Conservation (phyloP, 177 flowering plant genomes). For the Vitis hybrid region DNA sequence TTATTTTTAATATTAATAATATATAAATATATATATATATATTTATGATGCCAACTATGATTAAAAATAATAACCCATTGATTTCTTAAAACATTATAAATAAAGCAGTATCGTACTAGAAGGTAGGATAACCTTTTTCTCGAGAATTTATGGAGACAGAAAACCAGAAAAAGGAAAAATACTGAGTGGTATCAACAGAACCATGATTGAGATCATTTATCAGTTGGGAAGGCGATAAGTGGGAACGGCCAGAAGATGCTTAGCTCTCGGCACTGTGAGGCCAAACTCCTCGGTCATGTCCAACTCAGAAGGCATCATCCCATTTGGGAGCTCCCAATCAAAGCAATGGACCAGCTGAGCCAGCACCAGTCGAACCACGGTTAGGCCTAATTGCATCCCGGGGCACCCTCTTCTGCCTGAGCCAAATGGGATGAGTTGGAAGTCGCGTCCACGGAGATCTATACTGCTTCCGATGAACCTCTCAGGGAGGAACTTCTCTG, state of each 20-base stretch:
- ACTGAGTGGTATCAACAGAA: too few species aligned
- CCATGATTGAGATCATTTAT: too few species aligned
- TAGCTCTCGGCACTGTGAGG: constrained; percentile 21
- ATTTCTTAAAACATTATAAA: too few species aligned
- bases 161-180: too few species aligned
- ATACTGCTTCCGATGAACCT: constrained; percentile 24
- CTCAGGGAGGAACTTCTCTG: constrained; percentile 34
- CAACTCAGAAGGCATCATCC: constrained; percentile 21
- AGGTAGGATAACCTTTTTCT: too few species aligned
- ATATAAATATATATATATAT: too few species aligned
- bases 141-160: too few species aligned
- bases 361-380: constrained; percentile 17
- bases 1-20: too few species aligned
- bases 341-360: constrained; percentile 36
- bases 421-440: constrained; percentile 35
- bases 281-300: constrained; percentile 34
- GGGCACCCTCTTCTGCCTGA: constrained; percentile 38
- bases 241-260: constrained; percentile 18
- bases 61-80: too few species aligned
- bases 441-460: constrained; percentile 29
- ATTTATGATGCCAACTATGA: too few species aligned
- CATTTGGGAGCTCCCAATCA: constrained; percentile 35
- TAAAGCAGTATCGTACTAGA: too few species aligned
- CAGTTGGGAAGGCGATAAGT: constrained; percentile 1
- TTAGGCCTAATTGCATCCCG: constrained; percentile 29